These are phyloP conservation scores for Ceriops zippeliana DNA, from an alignment of 345 rosid species.

Conservation along the genomic window DNA sequence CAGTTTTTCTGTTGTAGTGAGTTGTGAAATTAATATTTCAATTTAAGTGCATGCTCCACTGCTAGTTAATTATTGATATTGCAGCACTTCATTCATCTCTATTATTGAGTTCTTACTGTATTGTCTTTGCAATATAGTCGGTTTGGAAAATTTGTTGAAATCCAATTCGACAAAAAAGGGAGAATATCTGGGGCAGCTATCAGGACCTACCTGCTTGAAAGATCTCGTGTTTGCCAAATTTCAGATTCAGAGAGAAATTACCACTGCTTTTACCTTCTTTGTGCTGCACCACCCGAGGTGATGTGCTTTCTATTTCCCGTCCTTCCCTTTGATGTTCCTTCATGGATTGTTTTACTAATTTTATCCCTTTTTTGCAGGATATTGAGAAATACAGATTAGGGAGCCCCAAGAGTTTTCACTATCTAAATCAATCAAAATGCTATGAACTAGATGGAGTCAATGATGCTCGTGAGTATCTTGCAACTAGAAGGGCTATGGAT, in stretches of 20 bases:
- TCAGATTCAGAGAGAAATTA: conserved; percentile 96
- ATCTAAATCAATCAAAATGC: conserved; percentile 81
- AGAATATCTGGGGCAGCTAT: conserved; percentile 97
- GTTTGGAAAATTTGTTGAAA: conserved; percentile 97
- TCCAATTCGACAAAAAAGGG: conserved; percentile 94
- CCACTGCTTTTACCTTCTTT: conserved; percentile 88
- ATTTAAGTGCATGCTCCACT: neutral
- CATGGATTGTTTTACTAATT: neutral
- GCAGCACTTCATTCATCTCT: neutral
- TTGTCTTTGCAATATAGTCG: conserved; percentile 52
- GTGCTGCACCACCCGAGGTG: conserved; percentile 98
- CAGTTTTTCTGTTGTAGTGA: too few relatives aligned
- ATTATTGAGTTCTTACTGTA: neutral
- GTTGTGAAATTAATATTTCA: conserved; percentile 1
- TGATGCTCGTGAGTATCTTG: conserved; percentile 79
- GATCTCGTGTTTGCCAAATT: conserved; percentile 98
- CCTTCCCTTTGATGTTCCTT: neutral
- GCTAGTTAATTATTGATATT: neutral
- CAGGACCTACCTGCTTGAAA: conserved; percentile 83
- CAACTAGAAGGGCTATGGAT: conserved; percentile 96
- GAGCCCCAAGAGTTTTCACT: conserved; percentile 66
- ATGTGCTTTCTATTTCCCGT: neutral
- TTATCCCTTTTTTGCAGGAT: conserved; percentile 39
- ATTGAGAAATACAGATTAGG: conserved; percentile 74
- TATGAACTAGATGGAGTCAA: conserved; percentile 71